Conservation (phyloP, 176 grass and related monocot species). For the Triticum turgidum region DNA sequence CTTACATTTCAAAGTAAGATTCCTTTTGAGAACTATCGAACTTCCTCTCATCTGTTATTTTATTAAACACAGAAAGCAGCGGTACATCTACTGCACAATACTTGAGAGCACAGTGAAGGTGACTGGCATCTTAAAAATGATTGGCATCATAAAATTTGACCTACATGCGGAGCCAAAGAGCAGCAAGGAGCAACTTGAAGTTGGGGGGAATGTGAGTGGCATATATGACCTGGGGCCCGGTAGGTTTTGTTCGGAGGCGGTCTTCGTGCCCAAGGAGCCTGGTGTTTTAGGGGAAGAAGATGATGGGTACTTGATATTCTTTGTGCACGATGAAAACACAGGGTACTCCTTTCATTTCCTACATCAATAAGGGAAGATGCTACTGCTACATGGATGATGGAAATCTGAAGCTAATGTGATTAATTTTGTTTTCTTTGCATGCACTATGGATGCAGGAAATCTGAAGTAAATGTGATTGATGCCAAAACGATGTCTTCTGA, state of each 20-base stretch:
- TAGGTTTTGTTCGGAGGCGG: conserved; percentile 79
- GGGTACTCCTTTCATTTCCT: conserved; percentile 41
- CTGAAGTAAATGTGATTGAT: conserved; percentile 80
- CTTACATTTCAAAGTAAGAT: not conserved
- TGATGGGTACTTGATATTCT: conserved; percentile 87
- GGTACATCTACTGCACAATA: conserved; percentile 66
- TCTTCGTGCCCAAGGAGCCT: conserved; percentile 74
- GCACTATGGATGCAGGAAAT: conserved; percentile 56
- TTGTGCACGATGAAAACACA: conserved; percentile 87
- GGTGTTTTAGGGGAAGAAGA: conserved; percentile 74
- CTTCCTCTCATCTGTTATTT: conserved; percentile 1
- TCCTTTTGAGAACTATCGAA: not conserved
- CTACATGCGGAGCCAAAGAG: conserved; percentile 56
- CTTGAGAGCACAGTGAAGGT: conserved; percentile 77
- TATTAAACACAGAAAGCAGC: conserved; percentile 61
- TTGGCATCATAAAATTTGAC: conserved; percentile 85
- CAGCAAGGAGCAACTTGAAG: conserved; percentile 74
- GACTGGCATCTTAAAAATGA: conserved; percentile 66
- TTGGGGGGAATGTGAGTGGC: conserved; percentile 73
- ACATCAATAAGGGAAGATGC: not conserved
- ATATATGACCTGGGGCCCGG: conserved; percentile 72
- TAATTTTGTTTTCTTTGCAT: not conserved
- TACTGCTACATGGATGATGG: not conserved
- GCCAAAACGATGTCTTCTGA: conserved; percentile 85
- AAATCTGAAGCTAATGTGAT: not conserved